A percentile compares a stretch with the other conserved stretches of the same genome.
Evolutionary conservation across 1,139 yeast genomes (phyloP).

Genomic region (Yarrowia galli): DNA sequence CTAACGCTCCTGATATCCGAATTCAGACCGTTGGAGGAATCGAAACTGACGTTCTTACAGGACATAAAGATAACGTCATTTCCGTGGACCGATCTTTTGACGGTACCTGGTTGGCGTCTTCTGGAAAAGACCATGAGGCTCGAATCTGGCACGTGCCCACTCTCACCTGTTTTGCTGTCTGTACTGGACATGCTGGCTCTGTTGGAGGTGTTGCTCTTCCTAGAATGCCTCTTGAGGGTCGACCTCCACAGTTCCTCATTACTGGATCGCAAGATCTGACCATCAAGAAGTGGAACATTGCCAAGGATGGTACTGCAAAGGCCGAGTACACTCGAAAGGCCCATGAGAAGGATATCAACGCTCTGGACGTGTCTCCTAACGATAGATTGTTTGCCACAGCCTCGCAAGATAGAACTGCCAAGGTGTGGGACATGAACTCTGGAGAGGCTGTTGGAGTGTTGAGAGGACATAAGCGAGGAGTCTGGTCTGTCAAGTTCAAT

Average conservation of each 20-base stretch:
- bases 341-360: slow-evolving; percentile 94
- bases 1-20: slow-evolving; percentile 92
- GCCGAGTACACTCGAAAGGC: slow-evolving; percentile 92
- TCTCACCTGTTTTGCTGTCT: slow-evolving; percentile 64
- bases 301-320: slow-evolving; percentile 51
- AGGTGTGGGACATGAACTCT: slow-evolving; percentile 80
- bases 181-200: slow-evolving; percentile 86
- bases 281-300: slow-evolving; percentile 78
- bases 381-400: slow-evolving; percentile 91
- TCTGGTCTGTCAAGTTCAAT: slow-evolving; percentile 90
- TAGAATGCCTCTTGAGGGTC: slow-evolving; percentile 56
- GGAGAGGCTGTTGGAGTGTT: slow-evolving; percentile 89
- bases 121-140: slow-evolving; percentile 89
- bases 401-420: slow-evolving; percentile 91
- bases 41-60: slow-evolving; percentile 71
- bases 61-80: slow-evolving; percentile 86
- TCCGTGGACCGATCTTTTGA: slow-evolving; percentile 77
- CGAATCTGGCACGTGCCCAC: slow-evolving; percentile 74
- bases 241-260: slow-evolving; percentile 70
- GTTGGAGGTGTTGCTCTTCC: slow-evolving; percentile 85
- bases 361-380: slow-evolving; percentile 86
- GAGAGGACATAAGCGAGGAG: slow-evolving; percentile 90
- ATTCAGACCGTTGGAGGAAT: slow-evolving; percentile 55
- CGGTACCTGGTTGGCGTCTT: slow-evolving; percentile 90
- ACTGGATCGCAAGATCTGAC: slow-evolving; percentile 93